Evolutionary conservation across 345 rosid genomes (phyloP).

Genomic region (Gossypium bickii): DNA sequence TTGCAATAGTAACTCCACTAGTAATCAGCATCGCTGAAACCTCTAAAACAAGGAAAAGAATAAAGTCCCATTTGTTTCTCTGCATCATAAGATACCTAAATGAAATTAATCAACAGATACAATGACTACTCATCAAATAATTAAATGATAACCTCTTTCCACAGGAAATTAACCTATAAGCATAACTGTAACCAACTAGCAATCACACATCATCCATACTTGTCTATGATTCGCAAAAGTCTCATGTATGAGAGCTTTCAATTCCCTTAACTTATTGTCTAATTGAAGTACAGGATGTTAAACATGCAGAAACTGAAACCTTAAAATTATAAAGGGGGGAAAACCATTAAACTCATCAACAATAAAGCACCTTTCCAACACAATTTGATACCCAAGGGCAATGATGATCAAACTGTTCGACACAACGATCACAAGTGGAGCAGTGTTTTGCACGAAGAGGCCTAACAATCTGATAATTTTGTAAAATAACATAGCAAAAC

Average conservation of each 20-base stretch:
- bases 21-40: conserved; percentile 87
- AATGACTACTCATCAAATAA: not conserved
- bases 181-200: not conserved
- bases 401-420: conserved; percentile 98
- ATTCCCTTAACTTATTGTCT: not conserved
- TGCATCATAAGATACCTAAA: conserved; percentile 36
- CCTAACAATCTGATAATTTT: conserved; percentile 66
- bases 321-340: not conserved
- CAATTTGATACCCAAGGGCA: conserved; percentile 99
- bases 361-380: conserved; percentile 76
- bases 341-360: conserved; percentile 7
- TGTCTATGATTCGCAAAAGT: too few species aligned
- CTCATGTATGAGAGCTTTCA: not conserved
- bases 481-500: conserved; percentile 18
- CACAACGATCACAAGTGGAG: conserved; percentile 91
- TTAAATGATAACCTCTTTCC: not conserved
- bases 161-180: conserved; percentile 3
- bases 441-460: conserved; percentile 99
- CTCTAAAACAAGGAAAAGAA: conserved; percentile 80
- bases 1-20: conserved; percentile 77
- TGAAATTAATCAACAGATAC: conserved; percentile 13
- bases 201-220: not conserved
- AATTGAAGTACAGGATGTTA: not conserved
- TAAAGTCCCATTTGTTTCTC: conserved; percentile 99
- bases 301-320: not conserved